Evolutionary conservation across 208 protist genomes (phyloP), one percentile per base, ranked within the genome.

Genomic region (Leishmania turanica): DNA sequence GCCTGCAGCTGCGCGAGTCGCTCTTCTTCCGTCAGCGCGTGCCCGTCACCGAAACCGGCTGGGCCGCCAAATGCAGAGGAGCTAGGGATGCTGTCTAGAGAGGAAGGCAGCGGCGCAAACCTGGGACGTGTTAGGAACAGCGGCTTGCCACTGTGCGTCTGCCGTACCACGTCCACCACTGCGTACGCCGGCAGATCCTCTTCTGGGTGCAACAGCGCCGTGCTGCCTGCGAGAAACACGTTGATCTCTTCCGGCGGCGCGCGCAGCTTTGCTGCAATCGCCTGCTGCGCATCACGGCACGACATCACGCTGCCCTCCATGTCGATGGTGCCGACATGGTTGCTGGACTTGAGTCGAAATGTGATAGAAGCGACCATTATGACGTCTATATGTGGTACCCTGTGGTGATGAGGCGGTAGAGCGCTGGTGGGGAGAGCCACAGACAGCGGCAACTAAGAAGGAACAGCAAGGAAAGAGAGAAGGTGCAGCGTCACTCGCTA

Each of bases 281-380:
- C 88, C 68, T 95, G 91, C 84, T 92, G 91, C 49, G 92, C 85
- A 11, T 94, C 90, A 21, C 85, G 79, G 65, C 90, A 96, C 4
- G 91, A 91, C 45, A 93, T 93, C 21, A 97, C 85, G 21, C 82
- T 88, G 31, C 90, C 88, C 31, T 88, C 83, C 60, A 97, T 86
- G 75, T 96, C 88, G 65, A 97, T 94, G 17, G 92, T 87, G 31
- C 93, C 93, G 34, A 97, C 91, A 82, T 96, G 87, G 56, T 90
- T 93, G 82, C 92, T 94, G 1, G 91, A 94, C 66, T 90, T 87
- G 66, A 96, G 87, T 66, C 87, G 88, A 80, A 95, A 97, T 7
- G 94, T 97, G 54, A 97, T 96, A 24, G 94, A 95, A 6, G 88
- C 86, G 72, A 91, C 88, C 82, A 90, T 91, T 27, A 79, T 77